Evolutionary conservation across 2,329 filamentous ascomycete genomes (phyloP).

Genomic region (Phaeosphaeriaceae sp.): DNA sequence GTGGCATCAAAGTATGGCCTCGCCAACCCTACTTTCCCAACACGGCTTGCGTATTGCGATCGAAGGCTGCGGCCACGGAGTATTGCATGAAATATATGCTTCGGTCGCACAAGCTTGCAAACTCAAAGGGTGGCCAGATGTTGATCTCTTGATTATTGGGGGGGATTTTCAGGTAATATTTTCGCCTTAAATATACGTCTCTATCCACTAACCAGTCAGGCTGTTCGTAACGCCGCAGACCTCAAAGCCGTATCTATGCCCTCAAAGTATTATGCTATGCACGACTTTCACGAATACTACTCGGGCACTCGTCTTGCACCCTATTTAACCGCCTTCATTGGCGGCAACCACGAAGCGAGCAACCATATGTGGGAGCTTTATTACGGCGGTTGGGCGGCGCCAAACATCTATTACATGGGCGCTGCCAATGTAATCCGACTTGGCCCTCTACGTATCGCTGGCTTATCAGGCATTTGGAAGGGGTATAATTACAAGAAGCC

Average conservation of each 20-base stretch:
- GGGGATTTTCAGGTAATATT: constrained; percentile 86
- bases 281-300: constrained; percentile 96
- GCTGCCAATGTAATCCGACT: constrained; percentile 87
- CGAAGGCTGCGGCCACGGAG: constrained; percentile 92
- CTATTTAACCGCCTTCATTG: constrained; percentile 89
- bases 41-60: constrained; percentile 72
- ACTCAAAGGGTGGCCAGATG: constrained; percentile 75
- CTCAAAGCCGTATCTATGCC: constrained; percentile 90
- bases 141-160: constrained; percentile 92
- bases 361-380: constrained; percentile 90
- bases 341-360: constrained; percentile 93
- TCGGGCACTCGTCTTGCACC: constrained; percentile 77
- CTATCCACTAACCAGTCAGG: constrained; percentile 55
- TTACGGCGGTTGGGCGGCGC: constrained; percentile 96
- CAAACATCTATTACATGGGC: constrained; percentile 96
- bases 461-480: constrained; percentile 94
- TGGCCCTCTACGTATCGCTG: constrained; percentile 85
- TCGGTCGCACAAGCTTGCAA: constrained; percentile 73
- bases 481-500: constrained; percentile 82
- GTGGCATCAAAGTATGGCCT: constrained; percentile 27
- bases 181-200: background rate
- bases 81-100: constrained; percentile 88
- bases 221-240: constrained; percentile 86
- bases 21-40: constrained; percentile 28
- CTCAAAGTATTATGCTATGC: constrained; percentile 82